These are phyloP conservation scores for Moniliella sp. DNA, from an alignment of 1,284 basidiomycete species.

Conservation along the genomic window DNA sequence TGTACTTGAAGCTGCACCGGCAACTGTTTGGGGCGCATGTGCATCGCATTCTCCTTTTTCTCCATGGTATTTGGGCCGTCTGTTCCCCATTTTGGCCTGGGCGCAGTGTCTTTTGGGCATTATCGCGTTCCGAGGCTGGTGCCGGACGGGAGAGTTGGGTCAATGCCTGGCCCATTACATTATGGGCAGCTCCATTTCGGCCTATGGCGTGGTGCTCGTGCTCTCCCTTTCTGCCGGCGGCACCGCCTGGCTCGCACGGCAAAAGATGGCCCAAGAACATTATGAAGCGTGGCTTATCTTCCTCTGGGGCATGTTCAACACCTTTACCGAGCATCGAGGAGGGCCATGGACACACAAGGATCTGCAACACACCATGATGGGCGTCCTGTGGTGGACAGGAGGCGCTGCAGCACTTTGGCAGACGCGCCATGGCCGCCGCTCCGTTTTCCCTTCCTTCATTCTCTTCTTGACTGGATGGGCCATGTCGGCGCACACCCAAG, in stretches of 20 bases:
- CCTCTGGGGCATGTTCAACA: conserved; percentile 63
- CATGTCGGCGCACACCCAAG: conserved; percentile 74
- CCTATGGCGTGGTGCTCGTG: conserved; percentile 61
- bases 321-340: conserved; percentile 53
- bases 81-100: conserved; percentile 63
- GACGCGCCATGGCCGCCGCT: conserved; percentile 60
- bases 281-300: conserved; percentile 74
- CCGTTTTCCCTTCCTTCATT: conserved; percentile 63
- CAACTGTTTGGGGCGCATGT: conserved; percentile 42
- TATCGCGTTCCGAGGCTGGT: conserved; percentile 36
- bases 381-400: conserved; percentile 55
- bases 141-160: conserved; percentile 48
- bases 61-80: conserved; percentile 65
- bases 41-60: too few species aligned
- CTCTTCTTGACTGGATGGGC: conserved; percentile 54
- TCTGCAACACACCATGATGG: conserved; percentile 63
- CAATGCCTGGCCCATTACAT: conserved; percentile 48
- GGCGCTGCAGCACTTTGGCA: conserved; percentile 69
- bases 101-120: conserved; percentile 25
- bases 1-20: conserved; percentile 70
- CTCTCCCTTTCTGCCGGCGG: conserved; percentile 52
- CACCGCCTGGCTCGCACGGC: conserved; percentile 53
- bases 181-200: conserved; percentile 40
- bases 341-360: conserved; percentile 51
- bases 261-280: conserved; percentile 50